Evolutionary conservation across 805 yeast species (phyloP), one percentile per base, ranked within the genome.

Genomic region (Candida sithepensis): DNA sequence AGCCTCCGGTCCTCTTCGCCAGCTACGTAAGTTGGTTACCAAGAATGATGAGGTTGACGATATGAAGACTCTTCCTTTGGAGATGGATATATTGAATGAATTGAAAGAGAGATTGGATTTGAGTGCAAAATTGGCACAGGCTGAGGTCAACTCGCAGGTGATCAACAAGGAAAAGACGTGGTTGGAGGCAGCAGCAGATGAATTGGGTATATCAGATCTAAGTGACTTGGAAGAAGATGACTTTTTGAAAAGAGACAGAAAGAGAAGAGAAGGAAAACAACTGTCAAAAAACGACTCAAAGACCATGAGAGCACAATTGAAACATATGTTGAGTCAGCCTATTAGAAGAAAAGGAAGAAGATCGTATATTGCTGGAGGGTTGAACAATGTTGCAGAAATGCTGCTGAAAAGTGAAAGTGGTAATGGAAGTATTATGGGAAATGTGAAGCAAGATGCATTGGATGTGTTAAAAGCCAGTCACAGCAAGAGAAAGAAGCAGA

Each of bases 121-220:
- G 36, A 88, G 97, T 5, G 75, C 84, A 20, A 78, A 82, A 57
- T 70, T 94, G 43, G 91, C 95, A 0, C 96, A 88, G 54, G 73
- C 88, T 16, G 81, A 79, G 36, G 71, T 83, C 14, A 78, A 84
- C 2, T 66, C 78, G 2, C 77, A 83, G 18, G 47, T 51, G 32
- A 66, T 80, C 30, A 73, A 72, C 34, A 85, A 84, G 57, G 94
- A 89, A 54, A 82, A 81, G 47, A 72, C 79, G 21, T 90, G 98
- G 97, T 72, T 90, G 50, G 77, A 80, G 49, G 82, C 88, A 60
- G 97, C 97, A 0, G 98, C 98, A 0, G 94, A 86, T 45, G 99
- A 94, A 43, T 73, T 94, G 47, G 99, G 96, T 8, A 68, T 91
- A 36, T 97, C 87, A 32, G 74, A 82, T 43, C 66, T 81, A 45